Conservation (phyloP, 1,284 basidiomycete species). For the Heterobasidion occidentale region DNA sequence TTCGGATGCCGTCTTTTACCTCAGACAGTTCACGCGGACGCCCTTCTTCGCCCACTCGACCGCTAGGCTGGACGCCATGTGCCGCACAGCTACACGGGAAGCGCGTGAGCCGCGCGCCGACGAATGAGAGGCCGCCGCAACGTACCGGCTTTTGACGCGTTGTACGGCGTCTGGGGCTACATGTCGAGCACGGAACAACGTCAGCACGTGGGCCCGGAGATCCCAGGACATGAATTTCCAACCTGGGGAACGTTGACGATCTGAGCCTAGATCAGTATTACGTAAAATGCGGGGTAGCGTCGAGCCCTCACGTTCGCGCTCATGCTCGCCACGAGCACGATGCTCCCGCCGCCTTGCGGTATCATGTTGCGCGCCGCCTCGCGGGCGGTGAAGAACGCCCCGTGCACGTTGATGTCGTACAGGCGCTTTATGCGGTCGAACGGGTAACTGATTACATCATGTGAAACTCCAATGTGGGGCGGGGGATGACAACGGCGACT, state of each 20-base stretch:
- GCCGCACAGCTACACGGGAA: slow-evolving; percentile 59
- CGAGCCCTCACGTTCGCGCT: slow-evolving; percentile 64
- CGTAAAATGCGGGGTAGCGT: slow-evolving; percentile 3
- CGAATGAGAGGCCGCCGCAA: background rate
- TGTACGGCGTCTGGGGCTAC: slow-evolving; percentile 90
- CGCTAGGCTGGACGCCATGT: slow-evolving; percentile 80
- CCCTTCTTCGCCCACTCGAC: slow-evolving; percentile 88
- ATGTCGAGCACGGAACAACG: background rate
- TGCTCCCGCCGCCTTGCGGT: slow-evolving; percentile 68
- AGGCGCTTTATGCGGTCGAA: slow-evolving; percentile 76
- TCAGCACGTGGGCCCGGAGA: slow-evolving; percentile 12
- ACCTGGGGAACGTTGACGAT: slow-evolving; percentile 83
- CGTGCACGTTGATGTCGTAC: slow-evolving; percentile 92
- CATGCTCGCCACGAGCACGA: slow-evolving; percentile 90
- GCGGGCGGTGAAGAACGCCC: slow-evolving; percentile 87
- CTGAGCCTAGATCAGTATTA: slow-evolving; percentile 26
- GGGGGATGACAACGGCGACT: slow-evolving; percentile 13
- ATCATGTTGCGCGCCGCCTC: slow-evolving; percentile 85
- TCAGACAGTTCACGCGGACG: slow-evolving; percentile 76
- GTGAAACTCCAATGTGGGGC: slow-evolving; percentile 2
- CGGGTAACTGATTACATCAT: slow-evolving; percentile 54
- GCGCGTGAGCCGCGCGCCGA: background rate
- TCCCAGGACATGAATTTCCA: slow-evolving; percentile 1
- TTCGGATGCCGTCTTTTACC: slow-evolving; percentile 32
- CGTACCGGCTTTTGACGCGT: slow-evolving; percentile 83